These are phyloP conservation scores for Akebia trifoliata DNA, from an alignment of 164 flowering plant species.

Conservation along the genomic window DNA sequence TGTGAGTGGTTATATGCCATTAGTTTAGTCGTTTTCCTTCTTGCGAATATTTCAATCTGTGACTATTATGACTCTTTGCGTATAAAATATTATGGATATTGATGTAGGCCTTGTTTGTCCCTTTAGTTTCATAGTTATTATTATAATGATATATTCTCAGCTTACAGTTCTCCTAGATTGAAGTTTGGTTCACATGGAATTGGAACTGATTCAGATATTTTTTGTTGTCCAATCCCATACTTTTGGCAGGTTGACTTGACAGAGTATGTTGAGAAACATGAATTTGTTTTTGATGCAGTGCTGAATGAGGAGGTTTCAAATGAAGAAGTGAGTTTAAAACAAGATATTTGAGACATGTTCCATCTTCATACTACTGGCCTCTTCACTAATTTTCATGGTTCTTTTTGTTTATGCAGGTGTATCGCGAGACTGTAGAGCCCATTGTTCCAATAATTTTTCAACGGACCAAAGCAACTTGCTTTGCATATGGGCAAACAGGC, in stretches of 20 bases:
- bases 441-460: conserved; percentile 84
- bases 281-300: conserved; percentile 92
- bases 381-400: conserved; percentile 5
- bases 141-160: not conserved
- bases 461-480: conserved; percentile 92
- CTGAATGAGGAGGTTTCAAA: conserved; percentile 79
- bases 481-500: conserved; percentile 99
- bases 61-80: too few species aligned
- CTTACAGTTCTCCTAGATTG: not conserved
- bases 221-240: not conserved
- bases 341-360: not conserved
- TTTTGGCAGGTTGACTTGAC: conserved; percentile 85
- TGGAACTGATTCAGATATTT: not conserved
- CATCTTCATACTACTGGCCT: not conserved
- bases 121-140: not conserved
- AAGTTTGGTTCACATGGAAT: not conserved
- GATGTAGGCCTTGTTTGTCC: too few species aligned
- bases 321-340: conserved; percentile 64
- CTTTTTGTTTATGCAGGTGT: conserved; percentile 47
- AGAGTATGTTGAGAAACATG: conserved; percentile 88
- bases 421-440: conserved; percentile 83
- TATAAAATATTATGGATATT: too few species aligned
- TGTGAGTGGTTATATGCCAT: too few species aligned
- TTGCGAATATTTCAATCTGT: too few species aligned
- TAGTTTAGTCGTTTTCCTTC: too few species aligned